Evolutionary conservation across 805 yeast genomes (phyloP).

Genomic region (Ogataea paraovalis): DNA sequence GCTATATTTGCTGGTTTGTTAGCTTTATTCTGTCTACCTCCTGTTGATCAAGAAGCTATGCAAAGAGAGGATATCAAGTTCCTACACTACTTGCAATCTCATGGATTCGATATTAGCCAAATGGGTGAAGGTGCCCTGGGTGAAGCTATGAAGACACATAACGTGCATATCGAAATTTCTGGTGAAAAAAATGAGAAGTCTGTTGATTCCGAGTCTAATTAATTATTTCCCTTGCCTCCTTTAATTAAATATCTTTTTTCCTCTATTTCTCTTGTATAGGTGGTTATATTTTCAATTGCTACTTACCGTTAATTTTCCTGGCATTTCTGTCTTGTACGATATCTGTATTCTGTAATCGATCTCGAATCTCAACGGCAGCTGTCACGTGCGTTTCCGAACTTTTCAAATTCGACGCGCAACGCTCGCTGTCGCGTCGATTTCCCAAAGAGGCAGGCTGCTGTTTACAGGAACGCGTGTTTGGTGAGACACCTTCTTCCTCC

Average conservation of each 20-base stretch:
- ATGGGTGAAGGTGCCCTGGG: conserved; percentile 42
- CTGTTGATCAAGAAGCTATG: conserved; percentile 80
- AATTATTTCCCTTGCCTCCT: background rate
- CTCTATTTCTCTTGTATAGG: background rate
- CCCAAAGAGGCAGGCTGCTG: no score
- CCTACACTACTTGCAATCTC: conserved; percentile 55
- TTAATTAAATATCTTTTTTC: background rate
- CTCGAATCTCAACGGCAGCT: no score
- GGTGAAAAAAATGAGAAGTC: conserved; percentile 1
- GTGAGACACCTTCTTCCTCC: no score
- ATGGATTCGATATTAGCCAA: conserved; percentile 66
- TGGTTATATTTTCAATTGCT: no score
- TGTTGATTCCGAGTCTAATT: background rate
- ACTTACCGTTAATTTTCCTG: no score
- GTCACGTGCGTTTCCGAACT: no score
- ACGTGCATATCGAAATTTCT: background rate
- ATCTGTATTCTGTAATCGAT: no score
- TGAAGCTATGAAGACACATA: conserved; percentile 13
- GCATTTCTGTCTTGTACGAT: no score
- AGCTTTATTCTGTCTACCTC: conserved; percentile 70
- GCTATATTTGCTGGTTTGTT: conserved; percentile 69
- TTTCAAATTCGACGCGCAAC: no score
- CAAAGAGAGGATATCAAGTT: conserved; percentile 72
- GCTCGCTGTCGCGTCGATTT: no score
- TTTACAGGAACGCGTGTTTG: no score